Conservation (phyloP, 805 yeast species). For the Metschnikowia chrysomelidarum region DNA sequence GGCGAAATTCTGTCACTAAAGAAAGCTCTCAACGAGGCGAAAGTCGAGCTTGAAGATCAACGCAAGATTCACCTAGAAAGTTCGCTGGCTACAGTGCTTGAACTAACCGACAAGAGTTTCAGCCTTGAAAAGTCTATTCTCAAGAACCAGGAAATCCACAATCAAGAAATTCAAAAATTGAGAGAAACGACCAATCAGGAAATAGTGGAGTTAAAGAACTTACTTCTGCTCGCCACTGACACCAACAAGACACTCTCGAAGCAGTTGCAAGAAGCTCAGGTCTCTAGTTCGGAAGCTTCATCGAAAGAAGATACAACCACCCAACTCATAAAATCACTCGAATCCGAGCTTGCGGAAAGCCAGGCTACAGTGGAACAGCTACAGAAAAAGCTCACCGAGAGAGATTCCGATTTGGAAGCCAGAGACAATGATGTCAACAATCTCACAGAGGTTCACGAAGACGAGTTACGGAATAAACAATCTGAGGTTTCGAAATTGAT, state of each 20-base stretch:
- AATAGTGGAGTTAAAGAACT: slow-evolving; percentile 5
- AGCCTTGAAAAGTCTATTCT: slow-evolving; percentile 14
- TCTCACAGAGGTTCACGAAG: not conserved
- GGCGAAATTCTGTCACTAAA: slow-evolving; percentile 8
- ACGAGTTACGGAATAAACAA: not conserved
- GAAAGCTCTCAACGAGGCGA: slow-evolving; percentile 4
- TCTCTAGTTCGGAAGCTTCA: not conserved
- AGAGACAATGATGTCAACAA: slow-evolving; percentile 3
- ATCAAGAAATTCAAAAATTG: slow-evolving; percentile 6
- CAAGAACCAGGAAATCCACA: slow-evolving; percentile 13
- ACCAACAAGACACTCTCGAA: slow-evolving; percentile 2
- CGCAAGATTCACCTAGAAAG: slow-evolving; percentile 45
- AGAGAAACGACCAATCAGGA: slow-evolving; percentile 9
- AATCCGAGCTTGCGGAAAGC: slow-evolving; percentile 1
- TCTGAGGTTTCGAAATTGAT: not conserved
- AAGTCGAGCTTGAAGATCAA: slow-evolving; percentile 42
- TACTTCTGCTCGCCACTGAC: slow-evolving; percentile 3
- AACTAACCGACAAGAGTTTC: slow-evolving; percentile 12
- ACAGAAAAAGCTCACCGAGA: slow-evolving; percentile 1
- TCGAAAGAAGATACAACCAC: not conserved
- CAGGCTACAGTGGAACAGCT: not conserved
- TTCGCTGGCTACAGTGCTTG: slow-evolving; percentile 45
- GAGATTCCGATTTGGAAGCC: slow-evolving; percentile 2
- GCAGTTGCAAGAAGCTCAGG: slow-evolving; percentile 1
- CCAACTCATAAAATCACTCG: not conserved